Evolutionary conservation across 257 asterid genomes (phyloP), one percentile per base, ranked within the genome.

Genomic region (Eustoma russellianum): DNA sequence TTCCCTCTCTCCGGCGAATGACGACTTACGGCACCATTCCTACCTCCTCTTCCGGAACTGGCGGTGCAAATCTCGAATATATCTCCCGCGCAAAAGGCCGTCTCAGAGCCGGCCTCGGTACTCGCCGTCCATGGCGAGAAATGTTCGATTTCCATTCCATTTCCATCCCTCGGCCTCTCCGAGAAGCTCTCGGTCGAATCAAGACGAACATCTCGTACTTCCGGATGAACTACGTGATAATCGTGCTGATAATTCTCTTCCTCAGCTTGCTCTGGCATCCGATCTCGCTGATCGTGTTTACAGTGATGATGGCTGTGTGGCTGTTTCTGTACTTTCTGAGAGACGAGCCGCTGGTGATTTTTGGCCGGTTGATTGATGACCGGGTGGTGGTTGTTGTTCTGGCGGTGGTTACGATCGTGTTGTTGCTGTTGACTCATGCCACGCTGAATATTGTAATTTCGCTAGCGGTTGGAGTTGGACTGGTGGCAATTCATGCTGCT

Each of bases 1-100:
- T 19, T 48, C 41, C 9, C 17, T 5, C 63, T 70, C 69, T 68
- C 68, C 58, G 50, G 19, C 24, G 60, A 45, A 90, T 84, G 99
- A 63, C 97, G 53, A 76, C 60, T 33, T 87, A 92, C 81, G 95
- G 97, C 75, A 83, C 95, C 3, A 85, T 88, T 9, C 97, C 97
- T 5, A 74, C 97, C 46, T 82, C 96, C 0, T 80, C 96, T 70
- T 8, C 11, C 43, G 65, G 66, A 17, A 14, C 79, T 59, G 80
- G 71, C 8, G 53, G 73, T 18, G 60, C 57, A 33, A 77, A 66
- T 59, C 66, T 75, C 66, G 83, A 91, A 53, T 92, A 70, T 77
- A 68, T 92, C 56, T 67, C 94, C 18, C 92, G 97, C 59, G 94
- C 97, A 30, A 85, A 85, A 70, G 85, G 68, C 0, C 84, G 85